Base-by-base conservation (phyloP, 2,329 filamentous ascomycete genomes). In the Aspergillus uvarum region DNA sequence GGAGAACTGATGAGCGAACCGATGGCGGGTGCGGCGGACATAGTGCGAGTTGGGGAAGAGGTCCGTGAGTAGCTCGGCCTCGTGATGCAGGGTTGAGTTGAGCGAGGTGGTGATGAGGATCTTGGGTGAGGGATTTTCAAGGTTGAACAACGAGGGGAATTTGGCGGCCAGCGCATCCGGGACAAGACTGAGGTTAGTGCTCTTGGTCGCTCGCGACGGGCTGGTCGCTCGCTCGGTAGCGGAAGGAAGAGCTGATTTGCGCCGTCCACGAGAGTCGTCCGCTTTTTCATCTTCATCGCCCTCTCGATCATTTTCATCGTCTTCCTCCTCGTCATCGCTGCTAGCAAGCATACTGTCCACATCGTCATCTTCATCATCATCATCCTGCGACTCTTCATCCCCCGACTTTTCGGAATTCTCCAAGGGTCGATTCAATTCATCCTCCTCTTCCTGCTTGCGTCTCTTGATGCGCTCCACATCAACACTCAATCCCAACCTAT, bases 101-200 rank as follows among this genome's bases (percentile, higher is more conserved):
- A 97, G 83, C 12, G 88, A 90, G 7, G 95, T 98, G 0, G 95
- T 99, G 71, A 99, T 85, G 44, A 99, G 87, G 64, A 98, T 87
- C 77, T 97, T 96, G 54, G 95, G 93, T 60, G 78, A 77, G 58
- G 81, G 83, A 35, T 82, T 70, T 63, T 78, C 74, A 14, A 70
- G 67, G 31, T 85, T 67, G 77, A 87, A 89, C 24, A 88, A 79
- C 6, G 79, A 76, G 3, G 84, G 86, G 69, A 87, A 89, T 73
- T 85, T 86, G 48, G 83, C 79, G 47, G 83, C 80, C 22, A 88
- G 79, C 21, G 83, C 82, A 67, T 87, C 85, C 3, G 86, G 85
- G 0, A 84, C 84, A 11, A 87, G 78, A 63, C 82, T 82, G 24
- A 88, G 76, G 66, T 87, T 86, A 12, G 85, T 87, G 50, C 81